Conservation (phyloP, 208 protist species). For the Acanthamoeba triangularis region DNA sequence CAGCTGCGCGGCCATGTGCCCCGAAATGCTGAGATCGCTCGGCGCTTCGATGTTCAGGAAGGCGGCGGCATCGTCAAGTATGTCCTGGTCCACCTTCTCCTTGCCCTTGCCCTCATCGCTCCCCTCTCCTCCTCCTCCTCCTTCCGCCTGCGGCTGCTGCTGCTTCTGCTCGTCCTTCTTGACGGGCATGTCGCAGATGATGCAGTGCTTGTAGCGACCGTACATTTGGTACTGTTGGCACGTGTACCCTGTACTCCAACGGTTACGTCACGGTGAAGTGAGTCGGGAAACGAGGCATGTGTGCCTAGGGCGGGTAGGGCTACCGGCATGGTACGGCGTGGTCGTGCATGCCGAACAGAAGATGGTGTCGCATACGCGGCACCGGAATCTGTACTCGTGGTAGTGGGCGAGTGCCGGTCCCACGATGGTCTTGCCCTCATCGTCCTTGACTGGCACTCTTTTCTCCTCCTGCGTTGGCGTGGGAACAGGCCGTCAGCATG, state of each 20-base stretch:
- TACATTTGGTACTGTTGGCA: slow-evolving; percentile 36
- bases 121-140: not conserved
- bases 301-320: not conserved
- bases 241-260: not conserved
- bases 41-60: not conserved
- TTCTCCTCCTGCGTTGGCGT: not conserved
- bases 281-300: not conserved
- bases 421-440: slow-evolving; percentile 28
- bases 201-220: slow-evolving; percentile 47
- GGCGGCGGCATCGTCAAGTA: not conserved
- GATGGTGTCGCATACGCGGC: slow-evolving; percentile 27
- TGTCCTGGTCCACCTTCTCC: slow-evolving; percentile 2
- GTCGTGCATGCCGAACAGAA: slow-evolving; percentile 35
- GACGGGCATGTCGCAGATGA: slow-evolving; percentile 29
- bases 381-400: slow-evolving; percentile 60
- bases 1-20: not conserved
- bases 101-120: slow-evolving; percentile 2
- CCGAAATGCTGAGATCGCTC: not conserved
- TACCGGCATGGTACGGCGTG: slow-evolving; percentile 15
- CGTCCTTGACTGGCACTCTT: slow-evolving; percentile 21
- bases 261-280: not conserved
- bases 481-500: too few species aligned
- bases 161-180: slow-evolving; percentile 18
- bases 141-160: not conserved
- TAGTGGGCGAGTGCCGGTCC: slow-evolving; percentile 35